Conservation (phyloP, 768 basidiomycete genomes). For the Sporobolomyces pararoseus region DNA sequence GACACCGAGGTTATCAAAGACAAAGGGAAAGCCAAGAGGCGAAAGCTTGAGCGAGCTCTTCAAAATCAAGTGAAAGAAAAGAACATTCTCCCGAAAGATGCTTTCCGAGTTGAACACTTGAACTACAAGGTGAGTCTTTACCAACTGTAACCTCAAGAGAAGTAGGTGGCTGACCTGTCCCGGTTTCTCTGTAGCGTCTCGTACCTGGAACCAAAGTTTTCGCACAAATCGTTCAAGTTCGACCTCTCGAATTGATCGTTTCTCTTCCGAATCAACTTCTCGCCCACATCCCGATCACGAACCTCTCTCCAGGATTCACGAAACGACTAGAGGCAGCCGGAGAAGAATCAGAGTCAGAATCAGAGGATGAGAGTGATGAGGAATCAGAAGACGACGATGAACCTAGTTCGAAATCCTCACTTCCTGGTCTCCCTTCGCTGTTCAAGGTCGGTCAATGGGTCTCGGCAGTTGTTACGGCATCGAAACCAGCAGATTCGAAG, state of each 20-base stretch:
- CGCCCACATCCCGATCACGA: slow-evolving; percentile 89
- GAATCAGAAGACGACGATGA: slow-evolving; percentile 42
- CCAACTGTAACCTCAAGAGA: not conserved
- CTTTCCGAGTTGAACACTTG: slow-evolving; percentile 76
- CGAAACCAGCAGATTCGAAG: slow-evolving; percentile 66
- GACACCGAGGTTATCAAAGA: slow-evolving; percentile 44
- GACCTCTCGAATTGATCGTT: slow-evolving; percentile 81
- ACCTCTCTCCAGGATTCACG: slow-evolving; percentile 77
- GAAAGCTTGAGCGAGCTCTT: slow-evolving; percentile 46
- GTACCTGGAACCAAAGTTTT: slow-evolving; percentile 78
- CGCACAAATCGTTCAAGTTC: slow-evolving; percentile 77
- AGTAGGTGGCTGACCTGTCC: slow-evolving; percentile 5
- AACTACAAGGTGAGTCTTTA: slow-evolving; percentile 74
- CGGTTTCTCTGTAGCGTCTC: slow-evolving; percentile 59
- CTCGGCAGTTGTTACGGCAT: slow-evolving; percentile 66
- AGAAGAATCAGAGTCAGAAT: slow-evolving; percentile 44
- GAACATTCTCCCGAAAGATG: slow-evolving; percentile 48
- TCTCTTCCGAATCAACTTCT: slow-evolving; percentile 94
- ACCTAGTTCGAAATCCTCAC: slow-evolving; percentile 3
- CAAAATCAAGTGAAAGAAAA: slow-evolving; percentile 44
- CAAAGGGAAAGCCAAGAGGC: slow-evolving; percentile 52
- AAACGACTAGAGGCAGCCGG: slow-evolving; percentile 62
- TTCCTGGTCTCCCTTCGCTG: slow-evolving; percentile 70
- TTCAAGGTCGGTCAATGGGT: slow-evolving; percentile 84
- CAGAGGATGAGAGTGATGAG: slow-evolving; percentile 49